Evolutionary conservation across 257 asterid species (phyloP).

Genomic region (Verbascum thapsus): DNA sequence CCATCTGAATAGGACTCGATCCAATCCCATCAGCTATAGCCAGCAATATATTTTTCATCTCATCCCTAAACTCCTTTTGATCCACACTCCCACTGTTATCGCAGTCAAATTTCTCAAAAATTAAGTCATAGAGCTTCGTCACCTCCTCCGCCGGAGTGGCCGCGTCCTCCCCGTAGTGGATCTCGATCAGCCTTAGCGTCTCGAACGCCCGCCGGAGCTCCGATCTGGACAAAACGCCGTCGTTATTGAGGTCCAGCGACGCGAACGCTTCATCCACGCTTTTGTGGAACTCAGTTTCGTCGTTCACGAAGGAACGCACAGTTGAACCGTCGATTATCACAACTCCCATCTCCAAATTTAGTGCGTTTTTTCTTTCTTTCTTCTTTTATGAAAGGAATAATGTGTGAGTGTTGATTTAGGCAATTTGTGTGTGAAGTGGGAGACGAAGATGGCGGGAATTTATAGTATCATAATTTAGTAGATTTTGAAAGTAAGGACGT

Average conservation of each 20-base stretch:
- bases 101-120: conserved; percentile 57
- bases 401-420: too few relatives aligned
- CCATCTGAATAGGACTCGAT: conserved; percentile 61
- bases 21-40: conserved; percentile 82
- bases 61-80: conserved; percentile 46
- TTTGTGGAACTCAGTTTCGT: conserved; percentile 50
- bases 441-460: too few relatives aligned
- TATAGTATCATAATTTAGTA: too few relatives aligned
- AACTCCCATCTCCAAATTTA: conserved; percentile 42
- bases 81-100: conserved; percentile 59
- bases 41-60: conserved; percentile 54
- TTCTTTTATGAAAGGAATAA: too few relatives aligned
- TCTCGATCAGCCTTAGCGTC: conserved; percentile 54
- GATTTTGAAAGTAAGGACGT: too few relatives aligned
- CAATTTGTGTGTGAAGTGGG: too few relatives aligned
- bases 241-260: conserved; percentile 52
- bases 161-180: conserved; percentile 64
- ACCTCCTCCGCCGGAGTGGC: conserved; percentile 59
- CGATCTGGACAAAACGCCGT: conserved; percentile 62
- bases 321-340: conserved; percentile 68
- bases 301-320: conserved; percentile 43
- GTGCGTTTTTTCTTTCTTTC: too few relatives aligned
- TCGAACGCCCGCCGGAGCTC: conserved; percentile 66
- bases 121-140: conserved; percentile 53
- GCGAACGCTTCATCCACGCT: conserved; percentile 47